Percentiles rank a stretch among this genome's conserved stretches.
Evolutionary conservation across 2,329 filamentous ascomycete species (phyloP).

Genomic region (Knufia fluminis): DNA sequence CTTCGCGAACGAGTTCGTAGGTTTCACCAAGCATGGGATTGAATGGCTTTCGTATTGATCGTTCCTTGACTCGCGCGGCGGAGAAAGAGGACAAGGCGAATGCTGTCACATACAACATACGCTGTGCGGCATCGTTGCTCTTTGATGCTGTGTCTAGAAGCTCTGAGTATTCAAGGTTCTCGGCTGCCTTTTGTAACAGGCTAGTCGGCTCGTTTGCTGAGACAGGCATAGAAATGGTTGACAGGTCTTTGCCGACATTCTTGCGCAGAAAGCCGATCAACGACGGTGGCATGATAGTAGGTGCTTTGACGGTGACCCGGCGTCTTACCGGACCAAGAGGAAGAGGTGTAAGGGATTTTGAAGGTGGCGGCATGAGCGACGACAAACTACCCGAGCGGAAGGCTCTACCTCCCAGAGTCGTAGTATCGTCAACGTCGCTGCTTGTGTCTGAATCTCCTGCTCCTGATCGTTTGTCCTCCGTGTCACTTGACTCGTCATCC

Average conservation of each 20-base stretch:
- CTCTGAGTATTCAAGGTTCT: conserved; percentile 82
- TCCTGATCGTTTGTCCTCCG: conserved; percentile 39
- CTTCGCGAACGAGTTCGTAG: conserved; percentile 80
- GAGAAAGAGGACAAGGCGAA: conserved; percentile 88
- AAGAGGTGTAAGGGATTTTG: conserved; percentile 67
- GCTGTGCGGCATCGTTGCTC: conserved; percentile 51
- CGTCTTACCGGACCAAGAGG: conserved; percentile 61
- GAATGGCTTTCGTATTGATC: conserved; percentile 89
- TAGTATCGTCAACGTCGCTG: conserved; percentile 46
- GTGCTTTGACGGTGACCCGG: conserved; percentile 59
- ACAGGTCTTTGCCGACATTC: conserved; percentile 95
- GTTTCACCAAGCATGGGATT: conserved; percentile 96
- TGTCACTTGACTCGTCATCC: conserved; percentile 41
- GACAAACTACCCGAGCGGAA: conserved; percentile 30
- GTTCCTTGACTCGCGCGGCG: conserved; percentile 72
- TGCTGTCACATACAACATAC: conserved; percentile 74
- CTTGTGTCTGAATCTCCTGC: conserved; percentile 56
- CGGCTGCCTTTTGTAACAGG: conserved; percentile 75
- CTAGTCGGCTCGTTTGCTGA: conserved; percentile 91
- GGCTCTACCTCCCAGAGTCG: conserved; percentile 25
- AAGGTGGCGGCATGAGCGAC: conserved; percentile 61
- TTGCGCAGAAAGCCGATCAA: conserved; percentile 91
- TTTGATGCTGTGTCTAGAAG: conserved; percentile 67
- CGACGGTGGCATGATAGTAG: conserved; percentile 74
- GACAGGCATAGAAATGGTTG: conserved; percentile 94